Percentiles rank a stretch among this genome's conserved stretches.
Conservation (phyloP, 805 yeast species). For the Kodamaea leandrae region DNA sequence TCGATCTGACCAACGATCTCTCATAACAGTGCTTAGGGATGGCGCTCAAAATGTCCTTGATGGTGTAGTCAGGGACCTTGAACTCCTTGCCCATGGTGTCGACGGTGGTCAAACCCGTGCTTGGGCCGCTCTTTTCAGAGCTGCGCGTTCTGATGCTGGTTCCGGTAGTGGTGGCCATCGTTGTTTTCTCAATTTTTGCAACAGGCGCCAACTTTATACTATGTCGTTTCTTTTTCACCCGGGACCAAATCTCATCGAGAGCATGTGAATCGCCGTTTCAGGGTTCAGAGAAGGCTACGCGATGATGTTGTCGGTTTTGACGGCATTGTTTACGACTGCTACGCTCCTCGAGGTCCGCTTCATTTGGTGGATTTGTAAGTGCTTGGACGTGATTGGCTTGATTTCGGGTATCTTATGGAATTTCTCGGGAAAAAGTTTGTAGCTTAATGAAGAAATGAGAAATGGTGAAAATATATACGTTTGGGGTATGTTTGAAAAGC, state of each 20-base stretch:
- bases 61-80: slow-evolving; percentile 60
- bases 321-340: too few relatives aligned
- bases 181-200: background rate
- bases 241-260: background rate
- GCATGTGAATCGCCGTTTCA: too few relatives aligned
- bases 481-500: too few relatives aligned
- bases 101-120: slow-evolving; percentile 40
- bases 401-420: too few relatives aligned
- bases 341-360: too few relatives aligned
- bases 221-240: background rate
- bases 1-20: slow-evolving; percentile 47
- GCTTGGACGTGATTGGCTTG: too few relatives aligned
- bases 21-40: slow-evolving; percentile 63
- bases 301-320: too few relatives aligned
- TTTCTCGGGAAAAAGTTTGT: too few relatives aligned
- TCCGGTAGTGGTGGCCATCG: slow-evolving; percentile 5
- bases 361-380: too few relatives aligned
- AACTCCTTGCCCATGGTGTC: slow-evolving; percentile 54
- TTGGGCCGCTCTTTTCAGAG: slow-evolving; percentile 13
- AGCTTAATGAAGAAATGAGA: too few relatives aligned
- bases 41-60: slow-evolving; percentile 54
- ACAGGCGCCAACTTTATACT: background rate
- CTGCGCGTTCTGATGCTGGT: slow-evolving; percentile 4
- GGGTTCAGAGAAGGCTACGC: too few relatives aligned
- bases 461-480: too few relatives aligned